Evolutionary conservation across 106 monocot species (phyloP), one percentile per base, ranked within the genome.

Genomic region (Platanthera guangdongensis): DNA sequence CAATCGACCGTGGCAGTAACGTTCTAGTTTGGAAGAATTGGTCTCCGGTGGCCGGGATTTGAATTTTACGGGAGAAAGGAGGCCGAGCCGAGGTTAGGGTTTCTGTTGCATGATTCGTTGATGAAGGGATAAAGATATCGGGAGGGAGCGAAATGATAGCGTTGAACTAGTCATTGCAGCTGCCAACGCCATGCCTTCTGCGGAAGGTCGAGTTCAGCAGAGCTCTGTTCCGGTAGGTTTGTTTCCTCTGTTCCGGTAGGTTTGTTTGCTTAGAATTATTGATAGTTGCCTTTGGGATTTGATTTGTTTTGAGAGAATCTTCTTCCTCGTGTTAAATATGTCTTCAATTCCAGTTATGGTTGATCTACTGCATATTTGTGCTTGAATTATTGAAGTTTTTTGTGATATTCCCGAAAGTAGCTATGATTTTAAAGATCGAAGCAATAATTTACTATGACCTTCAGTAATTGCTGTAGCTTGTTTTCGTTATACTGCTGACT

Each of bases 151-250:
- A 65, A 51, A 80, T 73, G 82, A 77, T 74, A 88, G 85, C 81
- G 83, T 84, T 57, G 90, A 91, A 49, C 84, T 83, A 32, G 87
- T 91, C 78, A 87, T 85, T 78, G 90, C 90, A 8, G 88, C 90
- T 10, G 88, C 90, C 28, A 84, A 62, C 49, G 90, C 90, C 28
- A 86, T 91, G 47, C 72, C 77, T 25, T 78, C 83, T 0, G 84
- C 84, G 0, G 88, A 84, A 77, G 79, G 81, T 72, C 85, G 90
- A 49, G 83, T 87, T 13, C 86, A 83, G 79, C 90, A 85, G 51
- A 72, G 82, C 71, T 75, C 85, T 0, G 88, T 75, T 67, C 83
- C 76, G 87, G 90, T 87, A 52, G 13, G 65, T 65, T 74, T 47
- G 9, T 5, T 72, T 50, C 25, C 5, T 3, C 8, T 12, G 30